Base-by-base conservation (phyloP, 495 filamentous ascomycete species). In the Xylaria venustula region DNA sequence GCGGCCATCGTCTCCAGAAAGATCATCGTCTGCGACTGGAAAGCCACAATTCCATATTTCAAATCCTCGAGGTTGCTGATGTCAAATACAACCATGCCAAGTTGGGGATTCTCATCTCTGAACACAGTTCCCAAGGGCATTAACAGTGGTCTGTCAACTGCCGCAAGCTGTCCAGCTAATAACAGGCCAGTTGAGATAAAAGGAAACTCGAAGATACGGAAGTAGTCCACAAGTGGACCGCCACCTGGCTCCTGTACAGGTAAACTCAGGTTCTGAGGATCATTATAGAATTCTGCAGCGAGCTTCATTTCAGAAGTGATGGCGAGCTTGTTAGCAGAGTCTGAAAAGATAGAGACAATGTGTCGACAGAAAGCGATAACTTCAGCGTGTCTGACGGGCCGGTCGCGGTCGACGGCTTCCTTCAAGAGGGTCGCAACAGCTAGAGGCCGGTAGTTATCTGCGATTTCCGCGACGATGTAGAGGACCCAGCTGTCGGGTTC, bases 401-500 rank as follows among this genome's bases (percentile, higher is more conserved):
- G 23, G 26, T 5, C 22, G 23, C 2, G 11, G 23, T 50, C 47
- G 19, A 14, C n/a, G 2, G 28, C 47, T 3, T 14, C 26, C 14
- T 12, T 4, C 26, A n/a, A n/a, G n/a, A n/a, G n/a, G n/a, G 47
- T 19, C 25, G 5, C 5, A n/a, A 34, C 47, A 32, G 22, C 4
- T 30, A 50, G 47, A 2, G 47, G 47, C 47, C 47, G 22, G 14
- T 34, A 17, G 23, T 1, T 7, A 34, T 7, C 23, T 12, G 22
- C 23, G 14, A 34, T 30, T n/a, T 30, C 23, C 1, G 47, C 47
- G 7, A 50, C 47, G 14, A 50, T 30, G 47, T 50, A 50, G 47
- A 50, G 6, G 23, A 50, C 47, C 2, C 2, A 30, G 23, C 23
- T 30, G 2, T 50, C 22, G 25, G 47, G 47, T 22, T 79, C 52